phyloP scores from a whole-genome alignment of 2,329 filamentous ascomycete species.

The Fusarium sp. region DNA sequence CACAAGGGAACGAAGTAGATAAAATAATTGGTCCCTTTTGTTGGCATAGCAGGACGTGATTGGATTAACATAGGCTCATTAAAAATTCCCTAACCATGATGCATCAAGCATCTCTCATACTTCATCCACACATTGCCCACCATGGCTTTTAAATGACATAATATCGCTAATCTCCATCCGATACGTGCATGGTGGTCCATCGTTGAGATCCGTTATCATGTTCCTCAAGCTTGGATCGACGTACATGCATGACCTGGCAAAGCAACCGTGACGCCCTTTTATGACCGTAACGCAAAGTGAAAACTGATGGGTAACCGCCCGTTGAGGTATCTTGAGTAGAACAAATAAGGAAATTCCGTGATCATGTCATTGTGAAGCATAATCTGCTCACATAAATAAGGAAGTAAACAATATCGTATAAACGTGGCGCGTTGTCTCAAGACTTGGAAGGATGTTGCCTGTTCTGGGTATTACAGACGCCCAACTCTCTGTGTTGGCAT shows the following conservation, averaged over 20 bases:
- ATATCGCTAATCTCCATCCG: slow-evolving; percentile 25
- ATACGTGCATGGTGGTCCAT: slow-evolving; percentile 31
- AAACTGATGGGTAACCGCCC: slow-evolving; percentile 41
- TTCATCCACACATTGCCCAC: slow-evolving; percentile 32
- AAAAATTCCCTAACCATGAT: slow-evolving; percentile 19
- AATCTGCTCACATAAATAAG: slow-evolving; percentile 6
- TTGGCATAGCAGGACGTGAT: slow-evolving; percentile 15
- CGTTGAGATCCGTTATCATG: slow-evolving; percentile 33
- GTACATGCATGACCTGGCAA: slow-evolving; percentile 20
- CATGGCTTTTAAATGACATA: slow-evolving; percentile 29
- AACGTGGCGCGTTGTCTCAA: slow-evolving; percentile 16
- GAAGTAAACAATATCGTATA: slow-evolving; percentile 25
- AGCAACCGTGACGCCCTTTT: slow-evolving; percentile 45
- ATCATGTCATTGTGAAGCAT: slow-evolving; percentile 14
- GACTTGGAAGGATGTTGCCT: not conserved
- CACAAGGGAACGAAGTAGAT: not conserved
- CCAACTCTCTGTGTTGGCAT: slow-evolving; percentile 51
- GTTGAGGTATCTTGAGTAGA: slow-evolving; percentile 49
- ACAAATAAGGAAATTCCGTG: slow-evolving; percentile 27
- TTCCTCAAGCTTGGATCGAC: slow-evolving; percentile 11
- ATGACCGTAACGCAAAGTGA: slow-evolving; percentile 46
- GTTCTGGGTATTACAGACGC: not conserved
- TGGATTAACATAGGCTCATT: slow-evolving; percentile 18
- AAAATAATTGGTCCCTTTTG: slow-evolving; percentile 2
- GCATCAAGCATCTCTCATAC: slow-evolving; percentile 31